phyloP scores from a whole-genome alignment of 1,284 basidiomycete species.

The Butyriboletus appendiculatus region DNA sequence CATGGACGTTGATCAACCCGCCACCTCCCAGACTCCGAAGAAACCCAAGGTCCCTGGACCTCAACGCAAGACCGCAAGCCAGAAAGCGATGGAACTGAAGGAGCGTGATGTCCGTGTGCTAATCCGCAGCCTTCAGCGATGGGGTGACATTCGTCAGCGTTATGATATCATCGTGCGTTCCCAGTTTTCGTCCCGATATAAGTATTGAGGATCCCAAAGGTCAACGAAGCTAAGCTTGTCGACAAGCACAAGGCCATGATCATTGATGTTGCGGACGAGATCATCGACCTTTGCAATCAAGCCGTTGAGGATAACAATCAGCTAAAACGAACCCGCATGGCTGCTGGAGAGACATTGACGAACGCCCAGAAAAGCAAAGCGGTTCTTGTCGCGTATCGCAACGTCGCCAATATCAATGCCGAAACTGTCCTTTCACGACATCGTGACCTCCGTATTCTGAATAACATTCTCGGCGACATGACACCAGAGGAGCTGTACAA shows the following conservation, averaged over 20 bases:
- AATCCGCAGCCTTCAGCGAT: slow-evolving; percentile 93
- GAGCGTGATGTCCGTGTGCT: slow-evolving; percentile 96
- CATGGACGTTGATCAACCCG: slow-evolving; percentile 82
- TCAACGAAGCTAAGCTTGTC: slow-evolving; percentile 89
- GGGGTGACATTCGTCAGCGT: slow-evolving; percentile 95
- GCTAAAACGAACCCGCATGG: slow-evolving; percentile 73
- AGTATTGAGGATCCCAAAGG: slow-evolving; percentile 45
- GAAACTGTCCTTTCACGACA: slow-evolving; percentile 93
- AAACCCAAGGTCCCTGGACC: slow-evolving; percentile 70
- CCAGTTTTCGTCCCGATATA: slow-evolving; percentile 8
- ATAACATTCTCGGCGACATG: slow-evolving; percentile 75
- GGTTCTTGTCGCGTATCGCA: slow-evolving; percentile 88
- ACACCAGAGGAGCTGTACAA: slow-evolving; percentile 64
- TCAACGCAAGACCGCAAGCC: slow-evolving; percentile 81
- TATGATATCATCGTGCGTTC: slow-evolving; percentile 87
- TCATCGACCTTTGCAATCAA: slow-evolving; percentile 83
- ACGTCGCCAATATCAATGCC: slow-evolving; percentile 94
- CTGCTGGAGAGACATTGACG: slow-evolving; percentile 82
- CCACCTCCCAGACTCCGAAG: slow-evolving; percentile 61
- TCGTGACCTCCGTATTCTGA: slow-evolving; percentile 89
- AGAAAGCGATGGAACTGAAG: slow-evolving; percentile 95
- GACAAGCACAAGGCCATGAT: slow-evolving; percentile 96
- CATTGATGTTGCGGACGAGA: slow-evolving; percentile 89
- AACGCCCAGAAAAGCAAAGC: slow-evolving; percentile 94
- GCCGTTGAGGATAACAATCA: slow-evolving; percentile 87